Conservation (phyloP, 2,329 filamentous ascomycete genomes). For the Colletotrichum ledebouriae region DNA sequence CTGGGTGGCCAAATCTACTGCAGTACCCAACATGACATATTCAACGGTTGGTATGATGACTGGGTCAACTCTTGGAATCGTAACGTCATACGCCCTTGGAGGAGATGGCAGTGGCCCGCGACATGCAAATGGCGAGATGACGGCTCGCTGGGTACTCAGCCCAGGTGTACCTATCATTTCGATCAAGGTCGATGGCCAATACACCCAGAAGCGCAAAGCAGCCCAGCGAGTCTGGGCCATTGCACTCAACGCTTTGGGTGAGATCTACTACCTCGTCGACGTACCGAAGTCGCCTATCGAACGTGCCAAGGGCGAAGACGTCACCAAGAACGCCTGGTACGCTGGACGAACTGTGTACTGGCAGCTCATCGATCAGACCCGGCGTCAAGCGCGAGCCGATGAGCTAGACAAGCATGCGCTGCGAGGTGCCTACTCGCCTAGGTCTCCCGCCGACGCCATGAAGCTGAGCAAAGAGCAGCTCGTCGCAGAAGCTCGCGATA, state of each 20-base stretch:
- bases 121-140: slow-evolving; percentile 81
- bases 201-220: slow-evolving; percentile 77
- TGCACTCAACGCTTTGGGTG: slow-evolving; percentile 92
- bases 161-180: slow-evolving; percentile 93
- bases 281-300: slow-evolving; percentile 69
- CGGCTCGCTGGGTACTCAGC: slow-evolving; percentile 89
- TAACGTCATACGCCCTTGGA: slow-evolving; percentile 85
- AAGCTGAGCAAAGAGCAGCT: slow-evolving; percentile 78
- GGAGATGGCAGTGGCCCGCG: slow-evolving; percentile 69
- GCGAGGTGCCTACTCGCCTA: slow-evolving; percentile 83
- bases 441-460: slow-evolving; percentile 81
- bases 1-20: slow-evolving; percentile 89
- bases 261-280: slow-evolving; percentile 86
- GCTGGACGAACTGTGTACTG: slow-evolving; percentile 84
- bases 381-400: slow-evolving; percentile 78
- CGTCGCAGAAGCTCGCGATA: slow-evolving; percentile 81
- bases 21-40: slow-evolving; percentile 78
- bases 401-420: slow-evolving; percentile 77
- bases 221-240: slow-evolving; percentile 88
- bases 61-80: slow-evolving; percentile 85
- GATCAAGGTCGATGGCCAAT: slow-evolving; percentile 86
- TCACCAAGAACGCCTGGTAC: slow-evolving; percentile 80
- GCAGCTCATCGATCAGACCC: slow-evolving; percentile 83
- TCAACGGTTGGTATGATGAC: slow-evolving; percentile 85
- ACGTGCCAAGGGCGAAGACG: slow-evolving; percentile 65